Evolutionary conservation across 2,329 filamentous ascomycete species (phyloP).

Genomic region (Penicillium sclerotigenum): DNA sequence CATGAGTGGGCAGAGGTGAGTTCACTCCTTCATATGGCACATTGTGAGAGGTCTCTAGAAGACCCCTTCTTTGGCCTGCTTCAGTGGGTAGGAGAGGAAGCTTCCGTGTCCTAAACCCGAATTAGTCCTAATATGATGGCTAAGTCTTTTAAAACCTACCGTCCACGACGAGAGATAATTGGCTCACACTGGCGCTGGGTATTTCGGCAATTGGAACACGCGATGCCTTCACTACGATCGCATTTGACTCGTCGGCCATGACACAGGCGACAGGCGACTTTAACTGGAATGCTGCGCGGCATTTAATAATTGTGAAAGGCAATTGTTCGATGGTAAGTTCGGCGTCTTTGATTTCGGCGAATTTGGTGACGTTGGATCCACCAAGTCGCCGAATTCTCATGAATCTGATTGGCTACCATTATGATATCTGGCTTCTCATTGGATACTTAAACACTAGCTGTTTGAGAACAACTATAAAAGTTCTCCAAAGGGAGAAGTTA

Average conservation of each 20-base stretch:
- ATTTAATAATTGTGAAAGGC: slow-evolving; percentile 1
- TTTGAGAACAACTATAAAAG: neutral
- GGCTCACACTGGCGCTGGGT: slow-evolving; percentile 9
- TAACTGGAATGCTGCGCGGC: slow-evolving; percentile 5
- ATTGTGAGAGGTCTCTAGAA: neutral
- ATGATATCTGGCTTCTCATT: neutral
- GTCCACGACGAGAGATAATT: slow-evolving; percentile 17
- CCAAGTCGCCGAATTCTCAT: slow-evolving; percentile 10
- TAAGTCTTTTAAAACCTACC: slow-evolving; percentile 8
- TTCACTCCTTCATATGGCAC: neutral
- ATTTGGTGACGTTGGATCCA: neutral
- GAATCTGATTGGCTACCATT: neutral
- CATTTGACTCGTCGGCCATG: slow-evolving; percentile 20
- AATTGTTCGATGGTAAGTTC: neutral
- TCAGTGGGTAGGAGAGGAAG: neutral
- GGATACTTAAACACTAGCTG: neutral
- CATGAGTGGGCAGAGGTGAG: neutral
- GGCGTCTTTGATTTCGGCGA: slow-evolving; percentile 9
- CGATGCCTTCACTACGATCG: slow-evolving; percentile 10
- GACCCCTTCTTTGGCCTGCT: neutral
- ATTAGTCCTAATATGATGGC: neutral
- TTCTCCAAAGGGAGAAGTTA: neutral
- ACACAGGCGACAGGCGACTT: slow-evolving; percentile 15
- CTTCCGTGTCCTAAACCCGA: neutral
- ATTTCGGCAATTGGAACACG: slow-evolving; percentile 15